phyloP scores from a whole-genome alignment of 257 asterid genomes.

The Anisodus tanguticus region DNA sequence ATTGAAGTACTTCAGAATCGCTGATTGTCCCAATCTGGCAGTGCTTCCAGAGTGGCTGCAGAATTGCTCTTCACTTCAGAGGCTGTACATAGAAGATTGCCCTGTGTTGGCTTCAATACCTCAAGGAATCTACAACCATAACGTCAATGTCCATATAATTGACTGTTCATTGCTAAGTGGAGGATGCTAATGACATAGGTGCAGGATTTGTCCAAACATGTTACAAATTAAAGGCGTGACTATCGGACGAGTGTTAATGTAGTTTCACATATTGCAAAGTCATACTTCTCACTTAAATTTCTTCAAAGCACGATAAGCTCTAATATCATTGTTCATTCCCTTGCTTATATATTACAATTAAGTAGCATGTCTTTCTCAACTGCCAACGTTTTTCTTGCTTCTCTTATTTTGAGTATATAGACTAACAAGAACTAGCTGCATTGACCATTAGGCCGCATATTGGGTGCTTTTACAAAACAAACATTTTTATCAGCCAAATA shows the following conservation, averaged over 20 bases:
- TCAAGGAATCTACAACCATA: slow-evolving; percentile 28
- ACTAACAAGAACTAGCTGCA: background rate
- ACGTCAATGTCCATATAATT: slow-evolving; percentile 43
- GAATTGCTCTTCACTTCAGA: slow-evolving; percentile 45
- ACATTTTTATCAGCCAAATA: too few species aligned
- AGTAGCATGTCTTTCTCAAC: slow-evolving; percentile 9
- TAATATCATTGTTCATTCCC: background rate
- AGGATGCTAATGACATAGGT: slow-evolving; percentile 17
- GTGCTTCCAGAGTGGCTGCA: slow-evolving; percentile 47
- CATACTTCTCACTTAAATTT: background rate
- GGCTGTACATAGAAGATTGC: slow-evolving; percentile 54
- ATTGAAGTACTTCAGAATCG: slow-evolving; percentile 48
- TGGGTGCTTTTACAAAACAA: too few species aligned
- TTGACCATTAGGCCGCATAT: background rate
- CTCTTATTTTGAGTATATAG: background rate
- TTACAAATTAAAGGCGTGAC: background rate
- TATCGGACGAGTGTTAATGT: background rate
- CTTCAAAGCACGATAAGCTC: background rate
- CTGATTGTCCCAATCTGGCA: slow-evolving; percentile 41
- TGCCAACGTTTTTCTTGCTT: background rate
- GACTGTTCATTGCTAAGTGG: slow-evolving; percentile 46
- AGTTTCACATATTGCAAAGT: background rate
- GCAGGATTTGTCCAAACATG: slow-evolving; percentile 6
- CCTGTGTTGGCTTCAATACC: slow-evolving; percentile 45
- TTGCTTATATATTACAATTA: background rate